These are phyloP conservation scores for Aureoboletus auriporus DNA, from an alignment of 768 basidiomycete genomes.

Conservation along the genomic window DNA sequence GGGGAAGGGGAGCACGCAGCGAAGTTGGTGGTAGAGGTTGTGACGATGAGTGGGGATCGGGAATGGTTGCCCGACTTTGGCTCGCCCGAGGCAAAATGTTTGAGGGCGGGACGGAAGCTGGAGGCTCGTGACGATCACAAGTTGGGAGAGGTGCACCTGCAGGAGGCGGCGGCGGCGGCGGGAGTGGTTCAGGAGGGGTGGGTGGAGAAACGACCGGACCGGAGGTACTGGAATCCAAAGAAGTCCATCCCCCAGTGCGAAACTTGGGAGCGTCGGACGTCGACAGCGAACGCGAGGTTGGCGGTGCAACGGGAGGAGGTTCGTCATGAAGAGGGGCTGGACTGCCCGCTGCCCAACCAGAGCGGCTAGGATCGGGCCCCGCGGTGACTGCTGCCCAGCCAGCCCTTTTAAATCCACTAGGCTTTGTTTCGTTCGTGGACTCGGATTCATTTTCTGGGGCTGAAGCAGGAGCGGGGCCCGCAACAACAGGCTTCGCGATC, in stretches of 20 bases:
- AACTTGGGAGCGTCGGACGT: constrained; percentile 41
- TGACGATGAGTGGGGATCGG: constrained; percentile 11
- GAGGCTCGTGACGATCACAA: constrained; percentile 5
- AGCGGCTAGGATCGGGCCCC: constrained; percentile 3
- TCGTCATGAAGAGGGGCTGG: constrained; percentile 12
- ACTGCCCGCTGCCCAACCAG: constrained; percentile 15
- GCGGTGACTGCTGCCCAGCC: constrained; percentile 45
- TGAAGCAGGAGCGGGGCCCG: constrained; percentile 13
- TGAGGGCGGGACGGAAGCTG: constrained; percentile 11
- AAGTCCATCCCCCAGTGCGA: constrained; percentile 64
- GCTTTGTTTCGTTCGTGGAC: constrained; percentile 12
- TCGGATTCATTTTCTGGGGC: constrained; percentile 17
- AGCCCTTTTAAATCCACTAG: constrained; percentile 38
- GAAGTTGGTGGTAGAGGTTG: constrained; percentile 7
- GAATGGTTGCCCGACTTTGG: not conserved
- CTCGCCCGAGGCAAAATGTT: constrained; percentile 4
- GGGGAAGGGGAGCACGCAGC: constrained; percentile 13
- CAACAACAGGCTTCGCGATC: constrained; percentile 38
- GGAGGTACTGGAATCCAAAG: constrained; percentile 49
- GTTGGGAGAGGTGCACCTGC: constrained; percentile 1
- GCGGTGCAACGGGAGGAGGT: constrained; percentile 12
- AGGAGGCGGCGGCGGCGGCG: constrained; percentile 17
- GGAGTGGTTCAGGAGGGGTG: constrained; percentile 13
- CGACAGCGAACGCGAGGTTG: constrained; percentile 12
- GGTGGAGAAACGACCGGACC: constrained; percentile 23